Evolutionary conservation across 371 early-diverging fungal species (phyloP).

Genomic region (Mycotypha africana): DNA sequence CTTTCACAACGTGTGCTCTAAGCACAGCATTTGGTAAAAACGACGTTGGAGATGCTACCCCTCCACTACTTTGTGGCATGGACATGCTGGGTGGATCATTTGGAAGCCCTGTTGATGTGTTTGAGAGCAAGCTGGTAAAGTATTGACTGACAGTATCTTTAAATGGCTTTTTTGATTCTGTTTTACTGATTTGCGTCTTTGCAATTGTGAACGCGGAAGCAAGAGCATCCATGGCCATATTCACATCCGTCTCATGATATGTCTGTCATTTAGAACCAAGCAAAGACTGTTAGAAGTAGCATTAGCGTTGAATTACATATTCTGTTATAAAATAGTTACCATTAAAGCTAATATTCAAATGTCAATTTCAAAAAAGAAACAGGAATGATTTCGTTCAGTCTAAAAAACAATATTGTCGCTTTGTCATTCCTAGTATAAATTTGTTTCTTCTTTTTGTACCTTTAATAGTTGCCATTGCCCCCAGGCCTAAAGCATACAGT

Average conservation of each 20-base stretch:
- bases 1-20: slow-evolving; percentile 53
- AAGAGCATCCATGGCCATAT: slow-evolving; percentile 31
- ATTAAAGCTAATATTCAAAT: too few relatives aligned
- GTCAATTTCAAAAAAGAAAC: too few relatives aligned
- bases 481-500: slow-evolving; percentile 39
- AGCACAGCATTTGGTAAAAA: slow-evolving; percentile 52
- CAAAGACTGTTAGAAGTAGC: not conserved
- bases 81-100: slow-evolving; percentile 17
- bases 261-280: too few relatives aligned
- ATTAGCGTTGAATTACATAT: too few relatives aligned
- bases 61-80: slow-evolving; percentile 15
- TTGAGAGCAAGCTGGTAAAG: slow-evolving; percentile 21
- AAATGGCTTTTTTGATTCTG: slow-evolving; percentile 27
- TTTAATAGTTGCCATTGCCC: slow-evolving; percentile 47
- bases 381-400: too few relatives aligned
- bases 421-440: not conserved
- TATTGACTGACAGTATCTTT: slow-evolving; percentile 35
- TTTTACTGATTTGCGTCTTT: slow-evolving; percentile 35
- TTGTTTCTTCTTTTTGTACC: slow-evolving; percentile 8
- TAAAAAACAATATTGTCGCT: too few relatives aligned
- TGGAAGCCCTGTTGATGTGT: slow-evolving; percentile 25
- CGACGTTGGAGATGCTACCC: slow-evolving; percentile 10
- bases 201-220: slow-evolving; percentile 37
- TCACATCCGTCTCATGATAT: slow-evolving; percentile 26
- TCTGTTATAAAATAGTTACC: too few relatives aligned